Conservation (phyloP, 2,329 filamentous ascomycete genomes). For the Claviceps quebecensis region DNA sequence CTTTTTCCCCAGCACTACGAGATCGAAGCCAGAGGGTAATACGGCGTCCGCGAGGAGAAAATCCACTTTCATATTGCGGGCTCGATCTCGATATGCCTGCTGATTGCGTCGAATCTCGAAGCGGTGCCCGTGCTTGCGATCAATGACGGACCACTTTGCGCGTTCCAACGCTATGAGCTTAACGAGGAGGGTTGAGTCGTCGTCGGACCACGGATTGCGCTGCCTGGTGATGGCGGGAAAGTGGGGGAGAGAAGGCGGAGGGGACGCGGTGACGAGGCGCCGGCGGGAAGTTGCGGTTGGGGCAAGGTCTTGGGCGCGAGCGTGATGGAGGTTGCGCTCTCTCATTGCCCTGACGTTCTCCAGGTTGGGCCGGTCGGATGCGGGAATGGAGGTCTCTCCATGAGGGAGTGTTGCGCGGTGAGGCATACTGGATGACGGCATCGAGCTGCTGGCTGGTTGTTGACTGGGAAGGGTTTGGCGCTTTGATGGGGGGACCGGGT, state of each 20-base stretch:
- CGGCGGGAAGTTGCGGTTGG: not conserved
- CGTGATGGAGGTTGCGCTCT: not conserved
- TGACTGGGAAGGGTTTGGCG: not conserved
- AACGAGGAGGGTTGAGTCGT: conserved; percentile 28
- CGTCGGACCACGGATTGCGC: conserved; percentile 27
- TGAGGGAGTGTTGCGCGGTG: not conserved
- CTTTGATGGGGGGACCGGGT: conserved; percentile 1
- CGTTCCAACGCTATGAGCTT: conserved; percentile 21
- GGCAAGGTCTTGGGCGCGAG: not conserved
- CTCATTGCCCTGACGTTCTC: not conserved
- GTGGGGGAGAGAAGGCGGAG: not conserved
- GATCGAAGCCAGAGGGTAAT: conserved; percentile 35
- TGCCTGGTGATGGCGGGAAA: conserved; percentile 6
- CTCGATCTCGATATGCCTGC: conserved; percentile 43
- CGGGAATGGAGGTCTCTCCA: too few species aligned
- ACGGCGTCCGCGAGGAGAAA: conserved; percentile 29
- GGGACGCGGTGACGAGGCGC: not conserved
- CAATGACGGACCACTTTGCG: conserved; percentile 19
- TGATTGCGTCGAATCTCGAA: conserved; percentile 36
- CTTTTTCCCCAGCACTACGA: conserved; percentile 35
- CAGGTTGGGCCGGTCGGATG: not conserved
- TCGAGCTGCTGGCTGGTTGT: conserved; percentile 9
- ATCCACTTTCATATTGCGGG: conserved; percentile 41
- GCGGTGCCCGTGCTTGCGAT: conserved; percentile 14
- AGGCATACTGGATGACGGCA: conserved; percentile 9